Evolutionary conservation across 495 filamentous ascomycete genomes (phyloP), one percentile per base, ranked within the genome.

Genomic region (Tuber magnatum): DNA sequence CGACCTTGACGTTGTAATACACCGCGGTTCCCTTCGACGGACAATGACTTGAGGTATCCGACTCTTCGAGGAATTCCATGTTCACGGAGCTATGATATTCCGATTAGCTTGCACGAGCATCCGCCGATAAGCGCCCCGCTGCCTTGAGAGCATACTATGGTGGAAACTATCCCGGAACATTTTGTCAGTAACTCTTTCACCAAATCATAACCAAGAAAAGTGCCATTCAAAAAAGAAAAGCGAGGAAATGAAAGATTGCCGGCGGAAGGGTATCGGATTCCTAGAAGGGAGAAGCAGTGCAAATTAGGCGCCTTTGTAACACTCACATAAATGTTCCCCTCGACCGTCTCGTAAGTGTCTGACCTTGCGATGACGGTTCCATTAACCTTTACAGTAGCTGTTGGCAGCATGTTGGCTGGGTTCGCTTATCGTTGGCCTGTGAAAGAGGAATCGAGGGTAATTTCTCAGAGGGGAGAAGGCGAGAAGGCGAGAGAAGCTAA

Each of bases 401-500:
- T 82, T 68, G 81, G 81, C 4, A 69, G 75, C 81, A 82, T 82
- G 77, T 73, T 73, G 61, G 51, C 43, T 56, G 65, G 40, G 93
- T 94, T 18, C 28, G 14, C 28, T 35, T 18, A 10, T 65, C 14
- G 28, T 8, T 65, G 56, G 32, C 28, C 12, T 65, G 14, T 65
- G 56, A 20, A 65, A 65, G 51, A 65, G 70, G 87, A 91, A 22
- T 89, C 96, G 65, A 71, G 43, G 41, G 46, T 65, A 40, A 41
- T 68, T 51, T 20, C 43, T 61, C 22, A 12, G 68, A 35, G 70
- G 73, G n/a, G 90, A 93, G 75, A 89, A 88, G 56, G 96, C 93
- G 93, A 92, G 97, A 32, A 91, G 91, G 83, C 91, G 91, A 68
- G 83, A 97, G 48, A 94, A 97, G 85, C 86, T 85, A 75, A 90